Evolutionary conservation across 2,329 filamentous ascomycete species (phyloP).

Genomic region (Ophiocordyceps australis): DNA sequence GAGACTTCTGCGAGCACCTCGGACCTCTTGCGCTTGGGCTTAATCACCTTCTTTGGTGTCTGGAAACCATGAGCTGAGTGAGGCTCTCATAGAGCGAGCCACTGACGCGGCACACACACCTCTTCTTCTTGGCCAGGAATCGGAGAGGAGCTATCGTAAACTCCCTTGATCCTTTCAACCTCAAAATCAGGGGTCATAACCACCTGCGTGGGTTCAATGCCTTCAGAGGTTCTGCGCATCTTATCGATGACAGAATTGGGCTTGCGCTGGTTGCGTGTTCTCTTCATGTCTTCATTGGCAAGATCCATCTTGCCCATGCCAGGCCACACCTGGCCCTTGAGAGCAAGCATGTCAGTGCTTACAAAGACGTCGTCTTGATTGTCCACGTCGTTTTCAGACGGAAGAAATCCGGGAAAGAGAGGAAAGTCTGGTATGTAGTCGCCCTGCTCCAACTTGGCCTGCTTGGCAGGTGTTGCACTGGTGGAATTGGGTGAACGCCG

Average conservation of each 20-base stretch:
- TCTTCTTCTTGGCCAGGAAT: constrained; percentile 18
- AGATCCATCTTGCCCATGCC: constrained; percentile 74
- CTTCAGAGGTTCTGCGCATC: constrained; percentile 45
- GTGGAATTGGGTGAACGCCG: constrained; percentile 6
- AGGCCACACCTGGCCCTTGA: constrained; percentile 59
- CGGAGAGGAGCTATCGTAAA: constrained; percentile 40
- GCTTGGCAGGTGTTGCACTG: too few relatives aligned
- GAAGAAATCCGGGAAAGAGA: constrained; percentile 10
- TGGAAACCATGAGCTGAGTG: too few relatives aligned
- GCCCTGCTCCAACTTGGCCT: constrained; percentile 12
- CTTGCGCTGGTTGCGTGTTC: constrained; percentile 65
- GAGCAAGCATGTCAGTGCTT: constrained; percentile 14
- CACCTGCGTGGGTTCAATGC: constrained; percentile 44
- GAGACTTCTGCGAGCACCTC: constrained; percentile 15
- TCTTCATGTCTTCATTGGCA: constrained; percentile 53
- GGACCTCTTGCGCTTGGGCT: constrained; percentile 12
- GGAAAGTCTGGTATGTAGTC: constrained; percentile 8
- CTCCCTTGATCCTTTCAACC: constrained; percentile 32
- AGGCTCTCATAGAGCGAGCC: neutral
- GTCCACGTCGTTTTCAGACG: constrained; percentile 11
- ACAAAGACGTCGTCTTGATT: constrained; percentile 9
- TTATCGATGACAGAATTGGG: constrained; percentile 49
- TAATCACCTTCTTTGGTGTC: constrained; percentile 12
- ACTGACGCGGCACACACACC: constrained; percentile 16
- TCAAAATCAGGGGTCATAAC: constrained; percentile 38